These are phyloP conservation scores for Kalmusia sp. DNA, from an alignment of 2,329 filamentous ascomycete genomes.

Conservation along the genomic window DNA sequence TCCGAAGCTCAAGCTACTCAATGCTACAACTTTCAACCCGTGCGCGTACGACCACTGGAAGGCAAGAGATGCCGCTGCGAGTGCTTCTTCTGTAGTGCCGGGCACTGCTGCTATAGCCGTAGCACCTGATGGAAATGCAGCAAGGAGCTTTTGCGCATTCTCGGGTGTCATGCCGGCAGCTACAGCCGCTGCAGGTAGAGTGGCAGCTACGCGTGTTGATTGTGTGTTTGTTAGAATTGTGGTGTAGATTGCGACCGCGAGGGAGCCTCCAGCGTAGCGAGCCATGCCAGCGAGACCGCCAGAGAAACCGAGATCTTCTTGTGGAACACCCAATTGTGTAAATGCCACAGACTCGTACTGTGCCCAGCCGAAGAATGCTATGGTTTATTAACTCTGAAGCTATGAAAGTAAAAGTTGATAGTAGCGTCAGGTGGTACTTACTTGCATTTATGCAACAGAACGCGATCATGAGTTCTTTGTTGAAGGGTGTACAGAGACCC, in stretches of 20 bases:
- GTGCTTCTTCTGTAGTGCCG: constrained; percentile 20
- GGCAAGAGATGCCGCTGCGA: constrained; percentile 24
- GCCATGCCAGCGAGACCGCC: constrained; percentile 45
- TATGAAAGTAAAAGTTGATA: not conserved
- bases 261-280: constrained; percentile 32
- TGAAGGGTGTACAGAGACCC: constrained; percentile 53
- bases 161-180: constrained; percentile 27
- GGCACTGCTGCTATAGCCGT: constrained; percentile 26
- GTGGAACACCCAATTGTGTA: constrained; percentile 46
- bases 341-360: constrained; percentile 40
- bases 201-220: constrained; percentile 18
- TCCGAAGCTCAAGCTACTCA: constrained; percentile 22
- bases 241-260: constrained; percentile 44
- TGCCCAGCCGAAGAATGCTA: constrained; percentile 37
- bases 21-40: constrained; percentile 26
- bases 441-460: constrained; percentile 54
- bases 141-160: constrained; percentile 28
- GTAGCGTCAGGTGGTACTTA: too few relatives aligned
- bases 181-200: constrained; percentile 28
- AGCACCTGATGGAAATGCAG: constrained; percentile 31
- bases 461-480: constrained; percentile 56
- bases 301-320: constrained; percentile 56
- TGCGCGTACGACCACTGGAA: constrained; percentile 33
- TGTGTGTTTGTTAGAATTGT: constrained; percentile 51
- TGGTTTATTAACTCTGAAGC: not conserved